A percentile compares a stretch with the other conserved stretches of the same genome.
Conservation (phyloP, 805 yeast species). For the Yamadazyma sp. region DNA sequence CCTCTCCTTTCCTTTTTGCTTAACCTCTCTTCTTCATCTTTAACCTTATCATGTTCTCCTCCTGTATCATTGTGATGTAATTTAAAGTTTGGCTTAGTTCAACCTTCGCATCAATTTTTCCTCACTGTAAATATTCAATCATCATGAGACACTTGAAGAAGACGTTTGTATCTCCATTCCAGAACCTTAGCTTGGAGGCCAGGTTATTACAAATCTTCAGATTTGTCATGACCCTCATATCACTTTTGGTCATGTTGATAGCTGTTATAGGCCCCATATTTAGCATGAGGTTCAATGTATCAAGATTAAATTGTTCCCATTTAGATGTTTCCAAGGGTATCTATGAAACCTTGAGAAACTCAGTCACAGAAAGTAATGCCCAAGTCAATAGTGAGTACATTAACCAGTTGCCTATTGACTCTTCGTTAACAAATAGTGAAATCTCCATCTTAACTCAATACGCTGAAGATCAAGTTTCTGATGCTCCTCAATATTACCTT, state of each 20-base stretch:
- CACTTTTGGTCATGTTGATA: conserved; percentile 18
- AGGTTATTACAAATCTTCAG: conserved; percentile 24
- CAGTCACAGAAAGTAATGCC: conserved; percentile 21
- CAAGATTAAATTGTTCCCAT: conserved; percentile 48
- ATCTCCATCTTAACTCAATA: conserved; percentile 43
- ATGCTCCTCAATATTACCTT: conserved; percentile 48
- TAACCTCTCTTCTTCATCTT: too few species aligned
- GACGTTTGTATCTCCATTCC: conserved; percentile 14
- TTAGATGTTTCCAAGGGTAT: conserved; percentile 53
- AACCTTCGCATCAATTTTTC: too few species aligned
- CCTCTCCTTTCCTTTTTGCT: too few species aligned
- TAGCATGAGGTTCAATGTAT: conserved; percentile 21
- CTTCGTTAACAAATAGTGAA: conserved; percentile 47
- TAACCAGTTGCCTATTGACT: conserved; percentile 22
- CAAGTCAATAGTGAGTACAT: conserved; percentile 9
- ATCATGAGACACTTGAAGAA: conserved; percentile 1
- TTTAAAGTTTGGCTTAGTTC: too few species aligned
- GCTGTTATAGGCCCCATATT: conserved; percentile 26
- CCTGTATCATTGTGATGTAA: too few species aligned
- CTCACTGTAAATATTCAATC: too few species aligned
- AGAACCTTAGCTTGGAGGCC: conserved; percentile 23
- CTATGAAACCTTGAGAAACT: conserved; percentile 40
- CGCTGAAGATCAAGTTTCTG: conserved; percentile 42
- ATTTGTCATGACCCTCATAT: conserved; percentile 15
- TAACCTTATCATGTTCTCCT: too few species aligned